phyloP scores from a whole-genome alignment of 1,284 basidiomycete species.

The Rhodotorula sp. region DNA sequence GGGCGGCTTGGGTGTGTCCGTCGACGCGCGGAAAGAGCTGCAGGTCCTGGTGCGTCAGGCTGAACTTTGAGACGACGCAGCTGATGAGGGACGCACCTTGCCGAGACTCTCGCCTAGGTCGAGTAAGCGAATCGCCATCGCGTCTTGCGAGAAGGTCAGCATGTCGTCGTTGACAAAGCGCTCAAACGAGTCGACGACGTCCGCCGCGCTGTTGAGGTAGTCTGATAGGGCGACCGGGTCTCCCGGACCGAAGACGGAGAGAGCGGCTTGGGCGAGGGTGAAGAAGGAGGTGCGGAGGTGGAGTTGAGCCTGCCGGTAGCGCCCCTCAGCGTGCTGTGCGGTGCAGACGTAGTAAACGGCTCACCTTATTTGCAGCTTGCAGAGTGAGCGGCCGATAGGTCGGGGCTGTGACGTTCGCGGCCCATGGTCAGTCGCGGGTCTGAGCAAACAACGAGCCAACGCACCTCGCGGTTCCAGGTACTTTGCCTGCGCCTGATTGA shows the following conservation, averaged over 20 bases:
- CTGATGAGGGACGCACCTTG: neutral
- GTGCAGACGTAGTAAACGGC: too few relatives aligned
- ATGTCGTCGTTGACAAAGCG: neutral
- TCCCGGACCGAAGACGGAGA: constrained; percentile 9
- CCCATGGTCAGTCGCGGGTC: neutral
- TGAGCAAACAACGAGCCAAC: neutral
- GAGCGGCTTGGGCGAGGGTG: constrained; percentile 6
- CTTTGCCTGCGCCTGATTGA: constrained; percentile 1
- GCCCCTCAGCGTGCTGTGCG: neutral
- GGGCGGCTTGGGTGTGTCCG: neutral
- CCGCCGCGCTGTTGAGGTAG: constrained; percentile 6
- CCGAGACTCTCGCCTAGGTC: constrained; percentile 17
- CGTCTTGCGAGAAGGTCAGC: constrained; percentile 18
- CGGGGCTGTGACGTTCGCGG: neutral
- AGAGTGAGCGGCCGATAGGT: neutral
- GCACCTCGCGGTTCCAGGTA: constrained; percentile 12
- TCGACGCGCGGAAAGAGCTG: constrained; percentile 22
- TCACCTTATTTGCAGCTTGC: neutral
- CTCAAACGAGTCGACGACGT: constrained; percentile 28
- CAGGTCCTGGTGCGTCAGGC: neutral
- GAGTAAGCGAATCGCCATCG: constrained; percentile 9
- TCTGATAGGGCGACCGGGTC: constrained; percentile 13
- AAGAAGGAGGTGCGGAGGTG: constrained; percentile 7
- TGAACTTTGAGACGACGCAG: neutral
- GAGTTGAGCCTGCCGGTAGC: constrained; percentile 6